These are phyloP conservation scores for Eucalyptus tenuipes DNA, from an alignment of 345 rosid species.

Conservation along the genomic window DNA sequence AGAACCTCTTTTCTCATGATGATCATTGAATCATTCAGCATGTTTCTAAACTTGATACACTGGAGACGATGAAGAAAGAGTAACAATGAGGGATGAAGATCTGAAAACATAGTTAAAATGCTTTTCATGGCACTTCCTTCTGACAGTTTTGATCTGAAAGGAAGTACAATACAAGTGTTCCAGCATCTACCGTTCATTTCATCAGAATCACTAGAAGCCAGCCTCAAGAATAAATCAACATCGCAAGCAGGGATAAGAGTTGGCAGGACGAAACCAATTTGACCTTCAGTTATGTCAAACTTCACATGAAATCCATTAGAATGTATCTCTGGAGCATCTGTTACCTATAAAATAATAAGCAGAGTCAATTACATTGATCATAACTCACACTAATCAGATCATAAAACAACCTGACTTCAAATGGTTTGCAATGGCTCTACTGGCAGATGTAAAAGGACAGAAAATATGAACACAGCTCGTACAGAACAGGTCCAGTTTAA, in stretches of 20 bases:
- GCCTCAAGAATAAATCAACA: conserved; percentile 32
- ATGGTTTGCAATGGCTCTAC: not conserved
- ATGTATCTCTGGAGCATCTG: conserved; percentile 96
- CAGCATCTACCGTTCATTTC: conserved; percentile 31
- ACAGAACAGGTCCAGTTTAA: not conserved
- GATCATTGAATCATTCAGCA: conserved; percentile 53
- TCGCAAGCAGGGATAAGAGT: conserved; percentile 67
- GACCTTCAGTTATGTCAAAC: conserved; percentile 89
- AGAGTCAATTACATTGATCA: not conserved
- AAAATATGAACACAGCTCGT: not conserved
- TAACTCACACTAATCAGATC: not conserved
- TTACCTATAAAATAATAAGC: conserved; percentile 28
- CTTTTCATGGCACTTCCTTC: conserved; percentile 48
- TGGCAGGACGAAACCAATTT: conserved; percentile 94
- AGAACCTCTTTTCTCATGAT: conserved; percentile 75
- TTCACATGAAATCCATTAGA: conserved; percentile 95
- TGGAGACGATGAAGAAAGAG: conserved; percentile 92
- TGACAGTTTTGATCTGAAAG: conserved; percentile 57
- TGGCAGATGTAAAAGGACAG: not conserved
- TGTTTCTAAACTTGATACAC: conserved; percentile 63
- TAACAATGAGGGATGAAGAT: conserved; percentile 87
- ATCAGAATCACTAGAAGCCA: conserved; percentile 20
- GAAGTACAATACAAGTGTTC: conserved; percentile 91
- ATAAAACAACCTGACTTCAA: not conserved
- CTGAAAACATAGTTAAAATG: conserved; percentile 63